phyloP scores from a whole-genome alignment of 768 basidiomycete species.

The Tulasnella sp. region DNA sequence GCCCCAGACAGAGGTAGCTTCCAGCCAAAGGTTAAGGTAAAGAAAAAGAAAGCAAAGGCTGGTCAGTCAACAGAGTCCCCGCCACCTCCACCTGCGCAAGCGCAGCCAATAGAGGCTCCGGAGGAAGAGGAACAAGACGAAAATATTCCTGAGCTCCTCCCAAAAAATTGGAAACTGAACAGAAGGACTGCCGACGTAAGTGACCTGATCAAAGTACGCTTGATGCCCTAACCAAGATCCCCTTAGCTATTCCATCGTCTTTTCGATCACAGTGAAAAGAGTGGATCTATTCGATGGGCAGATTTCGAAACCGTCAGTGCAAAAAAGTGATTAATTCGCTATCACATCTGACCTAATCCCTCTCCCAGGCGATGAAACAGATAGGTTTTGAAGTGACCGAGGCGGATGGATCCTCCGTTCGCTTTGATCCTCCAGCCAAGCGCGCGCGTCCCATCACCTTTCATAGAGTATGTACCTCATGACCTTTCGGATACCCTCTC shows the following conservation, averaged over 20 bases:
- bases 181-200: neutral
- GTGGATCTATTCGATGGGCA: neutral
- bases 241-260: neutral
- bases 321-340: neutral
- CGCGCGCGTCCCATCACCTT: conserved; percentile 20
- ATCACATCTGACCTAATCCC: neutral
- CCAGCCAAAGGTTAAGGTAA: neutral
- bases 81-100: neutral
- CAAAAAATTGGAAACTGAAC: neutral
- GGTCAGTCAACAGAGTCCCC: neutral
- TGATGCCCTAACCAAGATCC: neutral
- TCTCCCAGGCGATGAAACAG: neutral
- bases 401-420: conserved; percentile 12
- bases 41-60: neutral
- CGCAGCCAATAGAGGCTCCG: neutral
- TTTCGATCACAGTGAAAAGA: neutral
- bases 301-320: neutral
- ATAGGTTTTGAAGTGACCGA: neutral
- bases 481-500: no score
- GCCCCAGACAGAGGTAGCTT: neutral
- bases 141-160: neutral
- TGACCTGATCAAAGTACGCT: neutral
- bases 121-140: neutral
- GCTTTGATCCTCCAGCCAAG: conserved; percentile 14
- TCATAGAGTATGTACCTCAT: conserved; percentile 6